Base-by-base conservation (phyloP, 2,329 filamentous ascomycete genomes). In the Ophiostoma sp. region DNA sequence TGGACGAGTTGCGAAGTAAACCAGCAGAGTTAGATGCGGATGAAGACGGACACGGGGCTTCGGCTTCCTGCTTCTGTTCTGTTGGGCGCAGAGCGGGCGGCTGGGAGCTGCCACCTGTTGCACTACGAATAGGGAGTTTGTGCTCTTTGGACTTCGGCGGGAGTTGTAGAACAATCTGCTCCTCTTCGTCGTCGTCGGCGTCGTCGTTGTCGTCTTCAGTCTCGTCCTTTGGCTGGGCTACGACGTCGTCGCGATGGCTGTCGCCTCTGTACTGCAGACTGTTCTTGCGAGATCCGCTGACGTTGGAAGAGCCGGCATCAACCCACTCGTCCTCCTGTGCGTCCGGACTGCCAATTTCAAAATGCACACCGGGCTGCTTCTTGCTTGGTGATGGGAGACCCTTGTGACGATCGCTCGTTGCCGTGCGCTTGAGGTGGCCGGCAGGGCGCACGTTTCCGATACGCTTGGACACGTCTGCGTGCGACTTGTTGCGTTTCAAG, bases 261-360 rank as follows among this genome's bases (percentile, higher is more conserved):
- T 45, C 55, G 7, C 55, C 36, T 12, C 36, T 18, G 47, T 66
- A 49, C n/a, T 76, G 68, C 71, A 70, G 47, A 36, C 69, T 69
- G 67, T 67, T 64, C 40, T 64, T 67, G 52, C 65, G 70, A 42
- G 66, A 69, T 42, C 67, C 69, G 62, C 67, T 70, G 80, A 83
- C 12, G 81, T 81, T 86, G 68, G 85, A 87, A 64, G 81, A 82
- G 76, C 85, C 88, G 69, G 86, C 86, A 76, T 89, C 87, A 58
- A 89, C 85, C 87, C 87, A 89, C 78, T 86, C 86, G 80, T 87
- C 85, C 66, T 85, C 82, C 52, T 76, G 76, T 58, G 79, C 77
- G 44, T 76, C 76, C 58, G 76, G 76, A 62, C 80, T 82, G 66
- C 86, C 87, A 67, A 89, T 80, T 73, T 88, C 85, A 73, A 89